Percentiles rank a stretch among this genome's conserved stretches.
Evolutionary conservation across 192 early-diverging fungal genomes (phyloP).

Genomic region (Rhizoclosmatium globosum): DNA sequence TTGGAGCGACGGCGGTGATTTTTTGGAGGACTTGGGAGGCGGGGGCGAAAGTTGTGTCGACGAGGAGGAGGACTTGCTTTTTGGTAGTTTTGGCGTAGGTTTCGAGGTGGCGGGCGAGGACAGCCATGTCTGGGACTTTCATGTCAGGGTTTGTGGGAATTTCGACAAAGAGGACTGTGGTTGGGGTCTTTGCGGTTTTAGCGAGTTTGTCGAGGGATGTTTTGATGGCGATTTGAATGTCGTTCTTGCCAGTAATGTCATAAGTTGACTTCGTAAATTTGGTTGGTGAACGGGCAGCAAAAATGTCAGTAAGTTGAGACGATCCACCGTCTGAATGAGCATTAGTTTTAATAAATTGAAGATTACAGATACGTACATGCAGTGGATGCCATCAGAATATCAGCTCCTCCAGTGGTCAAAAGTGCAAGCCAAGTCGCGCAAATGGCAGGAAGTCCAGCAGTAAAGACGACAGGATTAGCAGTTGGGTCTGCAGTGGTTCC

Average conservation of each 20-base stretch:
- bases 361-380: too few species aligned
- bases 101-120: neutral
- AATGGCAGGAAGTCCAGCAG: constrained; percentile 4
- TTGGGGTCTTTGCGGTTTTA: constrained; percentile 1
- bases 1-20: neutral
- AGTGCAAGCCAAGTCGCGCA: neutral
- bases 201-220: neutral
- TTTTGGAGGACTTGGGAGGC: constrained; percentile 8
- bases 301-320: constrained; percentile 10
- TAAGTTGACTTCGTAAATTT: constrained; percentile 2
- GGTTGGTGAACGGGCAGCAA: neutral
- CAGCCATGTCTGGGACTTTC: constrained; percentile 6
- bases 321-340: constrained; percentile 9
- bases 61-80: neutral
- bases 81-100: neutral
- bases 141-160: constrained; percentile 9
- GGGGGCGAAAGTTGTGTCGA: constrained; percentile 7
- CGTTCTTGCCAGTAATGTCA: constrained; percentile 11
- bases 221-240: constrained; percentile 1
- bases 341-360: too few species aligned
- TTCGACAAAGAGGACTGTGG: constrained; percentile 12
- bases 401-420: neutral
- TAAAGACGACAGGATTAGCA: constrained; percentile 1
- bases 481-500: neutral
- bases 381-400: constrained; percentile 1